Conservation (phyloP, 768 basidiomycete species). For the Lentinula sp. region DNA sequence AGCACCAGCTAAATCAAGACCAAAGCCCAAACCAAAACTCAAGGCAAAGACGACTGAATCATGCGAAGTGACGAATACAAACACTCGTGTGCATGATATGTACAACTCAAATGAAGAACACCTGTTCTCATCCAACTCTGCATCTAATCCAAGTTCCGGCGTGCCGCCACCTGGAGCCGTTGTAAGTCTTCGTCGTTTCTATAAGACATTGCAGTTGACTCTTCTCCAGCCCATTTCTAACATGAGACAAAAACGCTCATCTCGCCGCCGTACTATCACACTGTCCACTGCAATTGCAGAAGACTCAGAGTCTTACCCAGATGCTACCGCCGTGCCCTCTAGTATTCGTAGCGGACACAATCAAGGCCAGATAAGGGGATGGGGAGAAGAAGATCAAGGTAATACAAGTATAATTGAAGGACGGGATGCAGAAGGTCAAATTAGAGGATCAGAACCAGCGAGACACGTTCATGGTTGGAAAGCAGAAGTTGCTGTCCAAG, state of each 20-base stretch:
- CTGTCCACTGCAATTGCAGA: neutral
- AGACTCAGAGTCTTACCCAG: neutral
- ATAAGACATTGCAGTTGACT: neutral
- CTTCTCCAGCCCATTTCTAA: neutral
- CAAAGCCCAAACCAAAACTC: slow-evolving; percentile 4
- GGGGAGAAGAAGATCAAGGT: neutral
- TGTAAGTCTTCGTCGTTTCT: neutral
- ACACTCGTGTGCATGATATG: neutral
- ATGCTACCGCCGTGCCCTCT: neutral
- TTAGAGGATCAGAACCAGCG: neutral
- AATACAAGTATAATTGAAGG: neutral
- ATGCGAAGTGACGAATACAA: neutral
- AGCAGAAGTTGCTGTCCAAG: neutral
- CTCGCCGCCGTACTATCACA: neutral
- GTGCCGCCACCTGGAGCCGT: neutral
- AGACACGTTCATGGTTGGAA: neutral
- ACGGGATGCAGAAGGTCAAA: neutral
- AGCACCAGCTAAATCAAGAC: neutral
- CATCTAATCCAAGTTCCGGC: neutral
- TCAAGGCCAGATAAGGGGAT: neutral
- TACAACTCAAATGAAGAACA: neutral
- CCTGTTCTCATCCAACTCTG: neutral
- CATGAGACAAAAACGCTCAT: neutral
- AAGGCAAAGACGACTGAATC: neutral
- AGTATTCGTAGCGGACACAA: neutral